Percentiles rank a stretch among this genome's conserved stretches.
Conservation (phyloP, 148 eudicot genomes). For the Rhododendron griersonianum region DNA sequence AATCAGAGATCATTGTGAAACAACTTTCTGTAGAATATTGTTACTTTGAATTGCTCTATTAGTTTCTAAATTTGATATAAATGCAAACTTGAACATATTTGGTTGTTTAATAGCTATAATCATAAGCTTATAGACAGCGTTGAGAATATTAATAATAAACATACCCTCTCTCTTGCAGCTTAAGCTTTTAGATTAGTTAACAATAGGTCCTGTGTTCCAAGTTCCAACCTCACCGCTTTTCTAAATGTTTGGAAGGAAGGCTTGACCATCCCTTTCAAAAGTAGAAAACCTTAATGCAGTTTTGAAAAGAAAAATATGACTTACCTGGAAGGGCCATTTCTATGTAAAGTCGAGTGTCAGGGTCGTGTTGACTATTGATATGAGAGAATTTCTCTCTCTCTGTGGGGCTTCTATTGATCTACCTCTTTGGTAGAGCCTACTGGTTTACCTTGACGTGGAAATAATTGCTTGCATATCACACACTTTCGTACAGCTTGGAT, state of each 20-base stretch:
- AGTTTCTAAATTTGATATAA: neutral
- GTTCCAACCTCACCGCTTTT: neutral
- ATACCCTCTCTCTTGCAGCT: neutral
- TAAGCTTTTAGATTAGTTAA: neutral
- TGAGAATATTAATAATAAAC: neutral
- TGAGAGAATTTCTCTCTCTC: neutral
- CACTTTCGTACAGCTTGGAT: too few relatives aligned
- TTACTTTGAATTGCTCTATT: neutral
- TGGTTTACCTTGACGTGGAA: neutral
- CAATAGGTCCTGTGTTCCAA: neutral
- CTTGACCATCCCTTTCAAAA: too few relatives aligned
- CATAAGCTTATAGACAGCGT: neutral
- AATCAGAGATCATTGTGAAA: neutral
- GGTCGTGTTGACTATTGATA: neutral
- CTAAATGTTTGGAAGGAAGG: too few relatives aligned
- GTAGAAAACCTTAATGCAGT: neutral
- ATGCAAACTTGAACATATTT: neutral
- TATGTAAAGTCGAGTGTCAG: neutral
- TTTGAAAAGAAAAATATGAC: neutral
- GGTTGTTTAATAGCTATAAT: neutral
- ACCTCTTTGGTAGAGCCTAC: neutral
- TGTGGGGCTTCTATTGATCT: neutral
- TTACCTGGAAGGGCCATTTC: neutral
- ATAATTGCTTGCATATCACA: neutral
- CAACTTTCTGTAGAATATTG: neutral